Conservation (phyloP, 768 basidiomycete species). For the Steccherinum ochraceum region DNA sequence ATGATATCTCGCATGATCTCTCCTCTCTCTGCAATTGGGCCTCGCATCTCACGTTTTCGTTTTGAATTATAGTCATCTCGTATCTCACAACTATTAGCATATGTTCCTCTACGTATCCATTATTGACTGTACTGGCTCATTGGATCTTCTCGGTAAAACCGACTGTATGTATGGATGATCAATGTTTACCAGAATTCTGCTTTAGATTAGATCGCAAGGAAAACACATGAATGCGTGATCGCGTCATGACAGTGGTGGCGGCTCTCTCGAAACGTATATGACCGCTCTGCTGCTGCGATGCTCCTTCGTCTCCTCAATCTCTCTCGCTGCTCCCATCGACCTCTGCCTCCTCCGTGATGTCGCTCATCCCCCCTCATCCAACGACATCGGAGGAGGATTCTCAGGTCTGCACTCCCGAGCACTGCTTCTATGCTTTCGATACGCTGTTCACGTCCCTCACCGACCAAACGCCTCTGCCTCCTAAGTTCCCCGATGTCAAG, state of each 20-base stretch:
- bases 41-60: constrained; percentile 3
- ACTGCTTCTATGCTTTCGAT: constrained; percentile 81
- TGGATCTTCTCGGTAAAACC: background rate
- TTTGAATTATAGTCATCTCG: background rate
- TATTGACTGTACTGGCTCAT: background rate
- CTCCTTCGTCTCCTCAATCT: background rate
- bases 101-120: background rate
- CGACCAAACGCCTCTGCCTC: constrained; percentile 44
- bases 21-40: constrained; percentile 9
- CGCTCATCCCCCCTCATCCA: constrained; percentile 49
- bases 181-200: background rate
- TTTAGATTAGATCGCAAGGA: background rate
- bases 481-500: constrained; percentile 65
- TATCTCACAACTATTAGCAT: background rate
- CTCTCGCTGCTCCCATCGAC: background rate
- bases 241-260: background rate
- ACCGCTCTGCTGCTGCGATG: background rate
- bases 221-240: background rate
- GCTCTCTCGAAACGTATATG: background rate
- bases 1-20: constrained; percentile 13
- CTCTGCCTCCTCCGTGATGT: constrained; percentile 30
- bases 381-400: constrained; percentile 35
- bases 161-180: background rate
- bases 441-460: constrained; percentile 74
- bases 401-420: constrained; percentile 58